A percentile compares a stretch with the other conserved stretches of the same genome.
These are phyloP conservation scores for Lachnellula arida DNA, from an alignment of 2,329 filamentous ascomycete species.

Conservation along the genomic window DNA sequence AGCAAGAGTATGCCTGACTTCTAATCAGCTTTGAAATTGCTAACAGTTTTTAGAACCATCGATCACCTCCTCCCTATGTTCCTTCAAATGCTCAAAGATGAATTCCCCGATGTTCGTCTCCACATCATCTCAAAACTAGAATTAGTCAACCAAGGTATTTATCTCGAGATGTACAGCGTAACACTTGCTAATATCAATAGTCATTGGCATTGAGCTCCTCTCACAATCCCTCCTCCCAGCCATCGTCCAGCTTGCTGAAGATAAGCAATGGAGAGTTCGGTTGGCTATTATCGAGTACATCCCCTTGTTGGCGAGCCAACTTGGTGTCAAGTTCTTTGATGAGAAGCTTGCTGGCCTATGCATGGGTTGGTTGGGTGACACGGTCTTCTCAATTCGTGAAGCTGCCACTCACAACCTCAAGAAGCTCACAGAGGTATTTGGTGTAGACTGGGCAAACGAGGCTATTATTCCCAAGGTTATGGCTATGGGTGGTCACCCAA, in stretches of 20 bases:
- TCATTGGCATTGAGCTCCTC: constrained; percentile 95
- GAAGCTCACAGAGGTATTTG: constrained; percentile 98
- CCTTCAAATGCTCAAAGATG: constrained; percentile 98
- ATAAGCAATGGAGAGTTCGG: constrained; percentile 98
- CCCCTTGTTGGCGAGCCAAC: constrained; percentile 87
- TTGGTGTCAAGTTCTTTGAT: constrained; percentile 96
- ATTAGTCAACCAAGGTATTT: constrained; percentile 86
- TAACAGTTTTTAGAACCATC: constrained; percentile 63
- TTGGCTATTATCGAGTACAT: constrained; percentile 99
- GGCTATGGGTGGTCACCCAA: constrained; percentile 95
- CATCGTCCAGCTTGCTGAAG: constrained; percentile 94
- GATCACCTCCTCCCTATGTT: constrained; percentile 98
- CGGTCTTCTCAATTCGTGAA: constrained; percentile 97
- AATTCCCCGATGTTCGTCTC: constrained; percentile 94
- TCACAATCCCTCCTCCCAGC: constrained; percentile 95
- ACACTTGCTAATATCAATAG: constrained; percentile 41
- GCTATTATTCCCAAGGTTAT: constrained; percentile 98
- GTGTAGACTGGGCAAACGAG: constrained; percentile 94
- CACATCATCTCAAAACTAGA: constrained; percentile 99
- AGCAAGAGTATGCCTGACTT: constrained; percentile 74
- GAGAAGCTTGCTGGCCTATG: constrained; percentile 93
- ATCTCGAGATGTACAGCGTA: neutral
- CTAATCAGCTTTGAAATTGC: constrained; percentile 16
- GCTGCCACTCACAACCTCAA: constrained; percentile 96
- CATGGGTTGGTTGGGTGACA: constrained; percentile 98